A percentile compares a stretch with the other conserved stretches of the same genome.
phyloP scores from a whole-genome alignment of 1,139 yeast genomes.

The Suhomyces taliae region DNA sequence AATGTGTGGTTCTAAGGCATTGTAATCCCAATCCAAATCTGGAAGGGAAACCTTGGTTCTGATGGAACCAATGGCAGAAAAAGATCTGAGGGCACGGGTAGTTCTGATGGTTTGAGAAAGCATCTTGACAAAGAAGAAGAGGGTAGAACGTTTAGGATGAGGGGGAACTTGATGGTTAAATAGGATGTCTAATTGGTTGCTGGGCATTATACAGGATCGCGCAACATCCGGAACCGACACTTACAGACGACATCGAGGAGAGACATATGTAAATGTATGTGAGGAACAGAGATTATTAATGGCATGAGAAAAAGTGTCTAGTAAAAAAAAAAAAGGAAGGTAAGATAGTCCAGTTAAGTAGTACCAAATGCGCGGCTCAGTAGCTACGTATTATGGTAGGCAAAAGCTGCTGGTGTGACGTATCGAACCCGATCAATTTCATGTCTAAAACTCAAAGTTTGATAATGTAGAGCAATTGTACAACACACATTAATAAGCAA shows the following conservation, averaged over 20 bases:
- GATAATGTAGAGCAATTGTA: too few relatives aligned
- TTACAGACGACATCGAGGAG: not conserved
- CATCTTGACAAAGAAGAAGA: constrained; percentile 2
- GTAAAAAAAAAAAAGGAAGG: too few relatives aligned
- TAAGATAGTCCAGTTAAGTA: too few relatives aligned
- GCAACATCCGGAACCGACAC: not conserved
- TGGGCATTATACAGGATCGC: constrained; percentile 10
- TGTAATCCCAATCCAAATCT: constrained; percentile 82
- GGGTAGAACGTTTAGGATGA: not conserved
- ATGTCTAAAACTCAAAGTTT: too few relatives aligned
- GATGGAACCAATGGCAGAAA: constrained; percentile 28
- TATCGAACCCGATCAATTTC: too few relatives aligned
- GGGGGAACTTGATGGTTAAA: not conserved
- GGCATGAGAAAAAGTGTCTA: too few relatives aligned
- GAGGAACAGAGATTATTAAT: too few relatives aligned
- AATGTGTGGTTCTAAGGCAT: constrained; percentile 87
- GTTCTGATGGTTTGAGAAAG: constrained; percentile 21
- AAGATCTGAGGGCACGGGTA: constrained; percentile 9
- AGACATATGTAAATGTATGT: too few relatives aligned
- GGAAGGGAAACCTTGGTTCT: constrained; percentile 79
- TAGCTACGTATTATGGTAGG: too few relatives aligned
- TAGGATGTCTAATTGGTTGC: constrained; percentile 6
- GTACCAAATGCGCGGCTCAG: too few relatives aligned
- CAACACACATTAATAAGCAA: too few relatives aligned
- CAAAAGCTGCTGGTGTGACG: too few relatives aligned